Evolutionary conservation across 2,329 filamentous ascomycete species (phyloP).

Genomic region (Leptodontidium sp.): DNA sequence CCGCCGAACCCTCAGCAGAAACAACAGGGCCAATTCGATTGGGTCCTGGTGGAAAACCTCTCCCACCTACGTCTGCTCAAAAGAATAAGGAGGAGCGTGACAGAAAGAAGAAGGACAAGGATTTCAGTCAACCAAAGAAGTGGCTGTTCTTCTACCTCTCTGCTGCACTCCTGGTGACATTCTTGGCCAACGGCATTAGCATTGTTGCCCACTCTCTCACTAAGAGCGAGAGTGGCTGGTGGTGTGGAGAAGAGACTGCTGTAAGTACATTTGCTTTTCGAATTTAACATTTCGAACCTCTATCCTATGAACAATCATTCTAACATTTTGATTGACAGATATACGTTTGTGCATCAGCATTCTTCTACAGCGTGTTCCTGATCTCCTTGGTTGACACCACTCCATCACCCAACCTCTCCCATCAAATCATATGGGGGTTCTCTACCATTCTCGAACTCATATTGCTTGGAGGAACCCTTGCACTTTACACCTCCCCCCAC

Average conservation of each 20-base stretch:
- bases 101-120: constrained; percentile 50
- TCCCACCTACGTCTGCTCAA: constrained; percentile 61
- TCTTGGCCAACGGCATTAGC: constrained; percentile 76
- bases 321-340: constrained; percentile 62
- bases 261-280: constrained; percentile 58
- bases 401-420: constrained; percentile 80
- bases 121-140: constrained; percentile 73
- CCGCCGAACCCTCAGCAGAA: constrained; percentile 51
- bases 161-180: constrained; percentile 74
- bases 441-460: constrained; percentile 76
- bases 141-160: constrained; percentile 80
- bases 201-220: constrained; percentile 79
- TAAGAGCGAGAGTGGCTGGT: constrained; percentile 73
- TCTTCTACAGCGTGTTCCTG: constrained; percentile 85
- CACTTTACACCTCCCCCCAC: constrained; percentile 73
- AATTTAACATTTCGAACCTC: background rate
- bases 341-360: constrained; percentile 84
- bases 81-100: constrained; percentile 54
- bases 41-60: constrained; percentile 88
- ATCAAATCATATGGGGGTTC: constrained; percentile 81
- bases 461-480: constrained; percentile 73
- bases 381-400: constrained; percentile 87
- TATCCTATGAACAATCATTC: constrained; percentile 22
- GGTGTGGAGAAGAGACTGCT: constrained; percentile 81
- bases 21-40: constrained; percentile 54